Evolutionary conservation across 805 yeast species (phyloP), one percentile per base, ranked within the genome.

Genomic region (Metschnikowia lochheadii): DNA sequence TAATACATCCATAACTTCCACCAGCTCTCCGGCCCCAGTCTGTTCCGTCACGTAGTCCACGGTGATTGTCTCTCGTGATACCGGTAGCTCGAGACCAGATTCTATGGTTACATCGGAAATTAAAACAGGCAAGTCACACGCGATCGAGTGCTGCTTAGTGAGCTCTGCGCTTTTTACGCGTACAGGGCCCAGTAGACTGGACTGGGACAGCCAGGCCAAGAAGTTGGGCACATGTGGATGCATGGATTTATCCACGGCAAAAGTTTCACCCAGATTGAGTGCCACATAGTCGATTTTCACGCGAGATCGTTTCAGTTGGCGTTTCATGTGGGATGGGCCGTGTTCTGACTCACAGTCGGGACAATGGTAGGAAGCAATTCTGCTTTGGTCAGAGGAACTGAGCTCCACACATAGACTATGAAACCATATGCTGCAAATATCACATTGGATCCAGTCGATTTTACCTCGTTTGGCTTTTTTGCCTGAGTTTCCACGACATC

Each of bases 1-100:
- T 20, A 86, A 73, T 3, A 89, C 96, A 63, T 90, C 96, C 92
- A 90, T 88, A 1, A 90, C 96, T 49, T 88, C 95, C 1, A 90
- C 78, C 0, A 77, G 77, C 3, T 69, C 68, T 36, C 83, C 85
- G 4, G 68, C 78, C 0, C 96, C 96, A 26, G 89, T 76, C 11
- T 73, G 61, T 5, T 77, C 76, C 0, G 85, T 71, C 0, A 88
- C 76, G 52, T 80, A 70, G 40, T 77, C 73, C 5, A 88, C 82
- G 6, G 81, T 76, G 37, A 87, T 69, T 3, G 66, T 59, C 6
- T 61, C 59, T 10, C 61, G 57, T 1, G 55, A 37, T 5, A 34
- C 21, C 0, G 96, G 95, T n/a, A 83, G 64, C n/a, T 52, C 34
- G 75, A 84, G 67, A 0, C 80, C 86, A 3, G 75, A 65, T 0